Base-by-base conservation (phyloP, 805 yeast species). In the Candida suzukii region DNA sequence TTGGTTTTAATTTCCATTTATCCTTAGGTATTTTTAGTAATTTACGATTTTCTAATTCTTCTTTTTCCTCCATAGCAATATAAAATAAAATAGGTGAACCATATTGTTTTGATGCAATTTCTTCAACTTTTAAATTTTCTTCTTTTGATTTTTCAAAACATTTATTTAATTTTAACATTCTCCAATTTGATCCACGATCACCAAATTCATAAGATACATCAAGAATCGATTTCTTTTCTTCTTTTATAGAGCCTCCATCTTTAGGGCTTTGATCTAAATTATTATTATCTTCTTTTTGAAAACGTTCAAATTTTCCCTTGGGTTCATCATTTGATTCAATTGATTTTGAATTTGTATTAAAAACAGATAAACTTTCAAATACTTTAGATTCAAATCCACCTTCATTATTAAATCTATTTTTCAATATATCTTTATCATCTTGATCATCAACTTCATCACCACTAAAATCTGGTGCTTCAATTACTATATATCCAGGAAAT, bases 131-230 rank as follows among this genome's bases (percentile, higher is more conserved):
- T 18, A 38, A 35, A 8, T 45, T 30, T 7, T 41, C 37, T 28
- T 47, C 52, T 27, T 45, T 37, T 10, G 64, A 51, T 17, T 43
- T 40, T 33, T 50, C 48, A 20, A 46, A 36, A 1, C 56, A 38
- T 20, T 54, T 55, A 7, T 50, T 39, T 18, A 65, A 49, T 45
- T 65, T 66, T 48, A 61, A 61, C 63, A 61, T 54, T 31, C 68
- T 44, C 70, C 70, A 65, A n/a, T 42, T 47, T 1, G 64, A 57
- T 2, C 68, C 70, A 18, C 53, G 30, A 46, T 65, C 70, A 1
- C 70, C 70, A 54, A 63, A 65, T 25, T 50, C 54, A 45, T 60
- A 65, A 19, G 54, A 53, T 16, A 60, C 59, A 4, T 52, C 48
- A 2, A 47, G 35, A 19, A 30, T 19, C 9, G 40, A 37, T 16